Conservation (phyloP, 371 early-diverging fungal species). For the Apophysomyces sp. region DNA sequence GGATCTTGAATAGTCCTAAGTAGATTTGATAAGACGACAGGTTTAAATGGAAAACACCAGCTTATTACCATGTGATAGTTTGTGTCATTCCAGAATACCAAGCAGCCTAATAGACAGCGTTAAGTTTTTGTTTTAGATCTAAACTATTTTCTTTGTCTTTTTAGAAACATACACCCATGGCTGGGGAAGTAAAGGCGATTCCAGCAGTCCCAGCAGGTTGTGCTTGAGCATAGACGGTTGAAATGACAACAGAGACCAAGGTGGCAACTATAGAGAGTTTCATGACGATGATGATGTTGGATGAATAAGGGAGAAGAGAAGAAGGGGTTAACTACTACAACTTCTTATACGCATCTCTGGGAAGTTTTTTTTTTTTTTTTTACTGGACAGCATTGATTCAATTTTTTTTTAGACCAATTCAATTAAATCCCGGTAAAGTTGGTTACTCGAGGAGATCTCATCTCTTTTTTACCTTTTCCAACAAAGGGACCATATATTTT, state of each 20-base stretch:
- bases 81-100: constrained; percentile 28
- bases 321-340: not conserved
- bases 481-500: not conserved
- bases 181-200: constrained; percentile 9
- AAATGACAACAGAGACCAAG: constrained; percentile 2
- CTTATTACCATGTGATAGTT: constrained; percentile 28
- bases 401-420: not conserved
- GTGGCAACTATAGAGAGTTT: constrained; percentile 11
- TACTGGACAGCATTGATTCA: not conserved
- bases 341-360: not conserved
- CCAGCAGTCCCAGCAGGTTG: constrained; percentile 2
- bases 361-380: not conserved
- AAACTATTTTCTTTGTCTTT: not conserved
- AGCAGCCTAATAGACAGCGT: constrained; percentile 21
- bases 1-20: constrained; percentile 25
- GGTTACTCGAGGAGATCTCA: no score
- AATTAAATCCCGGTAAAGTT: not conserved
- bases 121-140: no score
- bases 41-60: not conserved
- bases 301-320: constrained; percentile 4
- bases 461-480: not conserved
- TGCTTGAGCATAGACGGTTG: constrained; percentile 7
- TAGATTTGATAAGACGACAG: not conserved
- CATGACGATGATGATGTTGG: not conserved
- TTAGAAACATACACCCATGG: constrained; percentile 5